A percentile compares a stretch with the other conserved stretches of the same genome.
phyloP scores from a whole-genome alignment of 2,329 filamentous ascomycete species.

The Neofusicoccum laricinum region DNA sequence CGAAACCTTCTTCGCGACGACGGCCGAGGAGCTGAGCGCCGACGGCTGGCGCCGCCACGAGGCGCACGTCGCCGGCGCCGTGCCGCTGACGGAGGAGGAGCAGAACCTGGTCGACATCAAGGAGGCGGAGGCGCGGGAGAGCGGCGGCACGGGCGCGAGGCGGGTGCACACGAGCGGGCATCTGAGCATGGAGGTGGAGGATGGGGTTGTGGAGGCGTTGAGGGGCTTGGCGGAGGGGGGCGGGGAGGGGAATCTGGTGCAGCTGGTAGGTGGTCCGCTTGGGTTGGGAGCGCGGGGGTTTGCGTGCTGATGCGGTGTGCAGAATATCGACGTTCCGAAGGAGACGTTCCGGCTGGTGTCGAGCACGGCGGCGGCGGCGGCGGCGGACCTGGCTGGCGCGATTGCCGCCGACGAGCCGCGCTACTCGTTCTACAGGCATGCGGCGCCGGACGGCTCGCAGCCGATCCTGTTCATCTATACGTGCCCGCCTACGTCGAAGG shows the following conservation, averaged over 20 bases:
- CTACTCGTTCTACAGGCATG: slow-evolving; percentile 74
- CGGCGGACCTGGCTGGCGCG: slow-evolving; percentile 55
- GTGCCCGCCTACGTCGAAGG: slow-evolving; percentile 67
- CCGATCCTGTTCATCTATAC: slow-evolving; percentile 80
- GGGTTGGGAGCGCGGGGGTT: slow-evolving; percentile 48
- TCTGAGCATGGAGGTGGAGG: slow-evolving; percentile 54
- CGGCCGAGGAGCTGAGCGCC: slow-evolving; percentile 64
- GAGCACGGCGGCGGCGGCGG: slow-evolving; percentile 50
- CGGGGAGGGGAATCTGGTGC: slow-evolving; percentile 51
- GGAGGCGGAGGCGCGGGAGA: slow-evolving; percentile 69
- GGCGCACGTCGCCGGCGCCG: slow-evolving; percentile 57
- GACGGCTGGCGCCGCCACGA: slow-evolving; percentile 72
- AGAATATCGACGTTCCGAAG: slow-evolving; percentile 70
- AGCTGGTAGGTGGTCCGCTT: slow-evolving; percentile 57
- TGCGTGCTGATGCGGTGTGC: slow-evolving; percentile 50
- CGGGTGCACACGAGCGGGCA: slow-evolving; percentile 24
- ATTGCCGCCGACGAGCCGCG: slow-evolving; percentile 70
- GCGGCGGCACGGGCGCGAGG: slow-evolving; percentile 61
- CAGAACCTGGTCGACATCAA: slow-evolving; percentile 68
- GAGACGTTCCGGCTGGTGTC: slow-evolving; percentile 68
- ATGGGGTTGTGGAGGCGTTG: slow-evolving; percentile 64
- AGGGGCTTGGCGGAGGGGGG: slow-evolving; percentile 55
- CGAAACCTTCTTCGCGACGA: slow-evolving; percentile 72
- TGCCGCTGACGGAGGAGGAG: slow-evolving; percentile 79
- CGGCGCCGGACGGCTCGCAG: slow-evolving; percentile 49